Evolutionary conservation across 805 yeast genomes (phyloP), one percentile per base, ranked within the genome.

Genomic region (Metschnikowia colocasiae): DNA sequence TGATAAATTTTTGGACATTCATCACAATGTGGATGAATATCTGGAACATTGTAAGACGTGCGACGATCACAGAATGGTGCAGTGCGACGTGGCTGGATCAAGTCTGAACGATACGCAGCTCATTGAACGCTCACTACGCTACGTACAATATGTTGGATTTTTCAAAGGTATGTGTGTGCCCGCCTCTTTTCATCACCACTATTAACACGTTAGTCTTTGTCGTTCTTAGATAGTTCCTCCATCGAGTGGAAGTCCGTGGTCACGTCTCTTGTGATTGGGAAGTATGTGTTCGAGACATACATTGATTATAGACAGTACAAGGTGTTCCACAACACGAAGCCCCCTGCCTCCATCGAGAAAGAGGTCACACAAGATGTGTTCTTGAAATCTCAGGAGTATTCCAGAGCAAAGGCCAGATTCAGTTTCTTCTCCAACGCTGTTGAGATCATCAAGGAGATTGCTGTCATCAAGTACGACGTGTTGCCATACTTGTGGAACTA

Each of bases 201-300:
- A 18, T 67, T 64, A 64, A 64, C 63, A 25, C 13, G 4, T 10
- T 20, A 70, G 75, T 51, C 81, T 10, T 78, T 82, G 50, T 59
- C 74, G 3, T 65, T 78, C 29, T 68, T 85, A 50, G 96, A 89
- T 61, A 71, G 68, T 41, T 83, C 94, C 3, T 74, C 75, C 13
- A 78, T 88, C 58, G 78, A 89, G 51, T 94, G 97, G 97, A 89
- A 88, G 61, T 59, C 75, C 10, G 71, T 91, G 37, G 79, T 92
- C 40, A 63, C 86, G 38, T 87, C 90, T 1, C 81, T 89, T 59
- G 77, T 95, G 3, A 71, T 84, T 13, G 87, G 86, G 27, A 86
- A 89, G 61, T 89, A 78, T 59, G 65, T 75, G 3, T 90, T 90
- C 62, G 94, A 88, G 56, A 75, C 85, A 3, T 84, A 83, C 61